Percentiles rank a stretch among this genome's conserved stretches.
Evolutionary conservation across 352 stramenopile species (phyloP).

Genomic region (Globisporangium camurandrum): DNA sequence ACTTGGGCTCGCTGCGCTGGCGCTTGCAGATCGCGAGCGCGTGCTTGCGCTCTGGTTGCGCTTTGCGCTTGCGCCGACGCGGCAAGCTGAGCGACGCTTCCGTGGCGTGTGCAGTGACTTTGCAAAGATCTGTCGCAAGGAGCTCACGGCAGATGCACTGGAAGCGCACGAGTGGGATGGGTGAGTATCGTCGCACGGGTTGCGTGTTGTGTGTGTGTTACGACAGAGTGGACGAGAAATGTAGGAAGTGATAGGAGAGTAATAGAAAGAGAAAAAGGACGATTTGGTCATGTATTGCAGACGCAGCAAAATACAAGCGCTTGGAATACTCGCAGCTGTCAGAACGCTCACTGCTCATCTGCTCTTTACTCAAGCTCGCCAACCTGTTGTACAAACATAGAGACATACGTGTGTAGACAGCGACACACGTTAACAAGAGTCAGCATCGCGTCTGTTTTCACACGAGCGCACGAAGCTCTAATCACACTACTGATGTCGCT

Average conservation of each 20-base stretch:
- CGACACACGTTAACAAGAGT: not conserved
- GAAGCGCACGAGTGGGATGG: slow-evolving; percentile 39
- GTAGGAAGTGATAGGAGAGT: too few species aligned
- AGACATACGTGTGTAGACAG: not conserved
- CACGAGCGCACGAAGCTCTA: too few species aligned
- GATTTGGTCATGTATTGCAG: not conserved
- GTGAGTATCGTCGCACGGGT: too few species aligned
- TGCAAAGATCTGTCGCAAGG: slow-evolving; percentile 69
- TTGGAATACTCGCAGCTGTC: too few species aligned
- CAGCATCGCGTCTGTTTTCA: too few species aligned
- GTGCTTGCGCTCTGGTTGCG: slow-evolving; percentile 49
- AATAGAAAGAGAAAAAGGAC: slow-evolving; percentile 6
- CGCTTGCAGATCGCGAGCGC: slow-evolving; percentile 35
- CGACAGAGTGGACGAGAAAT: too few species aligned
- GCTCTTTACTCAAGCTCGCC: slow-evolving; percentile 29
- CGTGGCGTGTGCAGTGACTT: slow-evolving; percentile 54
- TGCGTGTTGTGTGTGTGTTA: too few species aligned
- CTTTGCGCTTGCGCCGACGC: slow-evolving; percentile 41
- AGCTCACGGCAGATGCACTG: slow-evolving; percentile 46
- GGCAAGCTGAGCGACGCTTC: slow-evolving; percentile 47
- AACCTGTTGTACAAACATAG: slow-evolving; percentile 18
- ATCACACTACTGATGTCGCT: too few species aligned
- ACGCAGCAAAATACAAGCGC: too few species aligned
- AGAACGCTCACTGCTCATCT: too few species aligned
- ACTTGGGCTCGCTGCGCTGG: slow-evolving; percentile 32